phyloP scores from a whole-genome alignment of 192 early-diverging fungal species.

The Helicostylum pulchrum region DNA sequence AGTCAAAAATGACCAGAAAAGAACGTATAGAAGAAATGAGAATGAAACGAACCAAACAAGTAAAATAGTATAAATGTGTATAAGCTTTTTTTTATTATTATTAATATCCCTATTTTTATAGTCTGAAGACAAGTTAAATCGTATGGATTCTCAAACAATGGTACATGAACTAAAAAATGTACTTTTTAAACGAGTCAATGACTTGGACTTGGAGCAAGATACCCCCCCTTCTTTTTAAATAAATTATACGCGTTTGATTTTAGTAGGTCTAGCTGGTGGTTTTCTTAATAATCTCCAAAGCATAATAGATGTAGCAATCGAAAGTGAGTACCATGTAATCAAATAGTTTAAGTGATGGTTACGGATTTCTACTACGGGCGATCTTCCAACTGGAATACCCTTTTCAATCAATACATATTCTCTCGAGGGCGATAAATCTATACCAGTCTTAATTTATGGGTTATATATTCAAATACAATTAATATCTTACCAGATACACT shows the following conservation, averaged over 20 bases:
- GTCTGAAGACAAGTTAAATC: conserved; percentile 23
- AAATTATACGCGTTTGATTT: conserved; percentile 23
- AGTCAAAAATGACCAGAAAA: conserved; percentile 35
- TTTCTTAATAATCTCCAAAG: conserved; percentile 59
- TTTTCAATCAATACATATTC: conserved; percentile 50
- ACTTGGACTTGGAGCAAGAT: conserved; percentile 20
- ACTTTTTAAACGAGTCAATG: conserved; percentile 35
- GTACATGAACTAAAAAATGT: conserved; percentile 58
- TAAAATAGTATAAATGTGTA: background rate
- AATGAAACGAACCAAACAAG: conserved; percentile 42
- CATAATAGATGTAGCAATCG: conserved; percentile 66
- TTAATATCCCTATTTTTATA: conserved; percentile 4
- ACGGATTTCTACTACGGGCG: conserved; percentile 68
- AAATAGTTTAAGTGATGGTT: conserved; percentile 88
- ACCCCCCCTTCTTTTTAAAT: background rate
- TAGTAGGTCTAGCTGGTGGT: conserved; percentile 34
- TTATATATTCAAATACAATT: conserved; percentile 10
- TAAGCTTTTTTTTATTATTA: background rate
- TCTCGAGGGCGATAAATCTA: conserved; percentile 39
- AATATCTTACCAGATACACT: conserved; percentile 50
- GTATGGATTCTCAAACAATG: conserved; percentile 47
- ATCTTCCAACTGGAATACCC: conserved; percentile 71
- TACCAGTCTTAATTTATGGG: background rate
- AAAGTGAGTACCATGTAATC: conserved; percentile 83
- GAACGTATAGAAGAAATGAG: conserved; percentile 50